Evolutionary conservation across 202 grass and related monocot genomes (phyloP), one percentile per base, ranked within the genome.

Genomic region (Hordeum pubiflorum): DNA sequence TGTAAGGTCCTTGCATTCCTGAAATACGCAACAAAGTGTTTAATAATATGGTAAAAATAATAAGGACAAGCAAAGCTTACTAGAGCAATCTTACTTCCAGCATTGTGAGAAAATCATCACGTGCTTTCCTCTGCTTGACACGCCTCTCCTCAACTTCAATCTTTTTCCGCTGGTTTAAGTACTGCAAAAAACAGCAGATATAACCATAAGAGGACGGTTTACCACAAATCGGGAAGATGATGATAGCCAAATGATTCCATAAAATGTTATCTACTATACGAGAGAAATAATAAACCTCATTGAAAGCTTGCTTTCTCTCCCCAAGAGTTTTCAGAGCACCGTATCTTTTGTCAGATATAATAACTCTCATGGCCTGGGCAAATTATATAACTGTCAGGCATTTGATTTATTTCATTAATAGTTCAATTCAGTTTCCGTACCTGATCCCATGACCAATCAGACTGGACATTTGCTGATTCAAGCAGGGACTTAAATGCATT

Each of bases 291-390:
- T 52, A 31, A 31, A 98, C 96, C 96, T 98, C 96, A 70, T 95
- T 95, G 77, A 95, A 95, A 89, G 90, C 92, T 84, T 98, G 96
- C 72, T 95, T 98, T 84, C 90, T 93, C 83, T 98, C 96, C 81
- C 96, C 96, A 85, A 95, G 90, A 75, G 92, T 95, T 84, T 87
- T 95, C 74, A 98, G 74, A 61, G 92, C 88, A 85, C 89, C 92
- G 65, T 98, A 98, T 78, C 92, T 93, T 84, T 98, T 98, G 89
- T 98, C 96, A 90, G 91, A 95, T 77, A 98, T 98, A 73, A 95
- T 95, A 71, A 93, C 90, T 44, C 96, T 93, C 96, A 98, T 98
- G 76, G 92, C 81, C 96, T 98, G 68, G 52, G 69, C 88, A 89
- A 33, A 61, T 59, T 79, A 83, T 78, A 64, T n/a, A 69, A 58